Conservation (phyloP, 192 early-diverging fungal genomes). For the Coemansia sp. region DNA sequence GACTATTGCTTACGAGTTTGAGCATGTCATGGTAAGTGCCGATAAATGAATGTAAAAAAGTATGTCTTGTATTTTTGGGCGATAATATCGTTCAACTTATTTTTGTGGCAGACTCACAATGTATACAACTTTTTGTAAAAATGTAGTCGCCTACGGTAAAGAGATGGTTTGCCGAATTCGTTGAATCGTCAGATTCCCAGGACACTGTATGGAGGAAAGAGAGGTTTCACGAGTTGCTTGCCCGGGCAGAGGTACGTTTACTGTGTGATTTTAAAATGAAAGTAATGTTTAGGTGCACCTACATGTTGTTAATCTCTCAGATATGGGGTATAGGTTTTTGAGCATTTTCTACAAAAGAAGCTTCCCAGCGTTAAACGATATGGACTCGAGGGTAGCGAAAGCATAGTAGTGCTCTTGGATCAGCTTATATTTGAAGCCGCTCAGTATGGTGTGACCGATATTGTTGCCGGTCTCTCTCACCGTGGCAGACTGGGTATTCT, state of each 20-base stretch:
- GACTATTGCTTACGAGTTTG: slow-evolving; percentile 91
- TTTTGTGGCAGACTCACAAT: background rate
- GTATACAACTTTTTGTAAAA: background rate
- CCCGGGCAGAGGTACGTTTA: slow-evolving; percentile 30
- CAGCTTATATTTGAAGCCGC: slow-evolving; percentile 65
- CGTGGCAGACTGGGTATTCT: slow-evolving; percentile 90
- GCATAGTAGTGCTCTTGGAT: slow-evolving; percentile 88
- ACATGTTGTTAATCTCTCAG: background rate
- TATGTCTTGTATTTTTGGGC: background rate
- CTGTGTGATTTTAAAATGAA: background rate
- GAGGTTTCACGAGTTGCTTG: slow-evolving; percentile 59
- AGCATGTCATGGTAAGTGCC: slow-evolving; percentile 68
- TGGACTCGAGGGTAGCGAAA: slow-evolving; percentile 93
- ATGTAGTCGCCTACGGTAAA: slow-evolving; percentile 68
- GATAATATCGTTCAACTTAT: no score
- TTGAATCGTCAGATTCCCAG: slow-evolving; percentile 59
- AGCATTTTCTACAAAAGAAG: slow-evolving; percentile 93
- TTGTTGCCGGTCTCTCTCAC: slow-evolving; percentile 89
- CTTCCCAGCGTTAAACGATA: slow-evolving; percentile 96
- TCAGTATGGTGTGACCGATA: slow-evolving; percentile 67
- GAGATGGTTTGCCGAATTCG: slow-evolving; percentile 79
- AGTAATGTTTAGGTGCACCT: background rate
- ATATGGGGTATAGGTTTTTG: slow-evolving; percentile 65
- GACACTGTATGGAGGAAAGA: slow-evolving; percentile 56
- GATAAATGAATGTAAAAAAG: background rate